Evolutionary conservation across 495 filamentous ascomycete species (phyloP), one percentile per base, ranked within the genome.

Genomic region (Cetradonia linearis): DNA sequence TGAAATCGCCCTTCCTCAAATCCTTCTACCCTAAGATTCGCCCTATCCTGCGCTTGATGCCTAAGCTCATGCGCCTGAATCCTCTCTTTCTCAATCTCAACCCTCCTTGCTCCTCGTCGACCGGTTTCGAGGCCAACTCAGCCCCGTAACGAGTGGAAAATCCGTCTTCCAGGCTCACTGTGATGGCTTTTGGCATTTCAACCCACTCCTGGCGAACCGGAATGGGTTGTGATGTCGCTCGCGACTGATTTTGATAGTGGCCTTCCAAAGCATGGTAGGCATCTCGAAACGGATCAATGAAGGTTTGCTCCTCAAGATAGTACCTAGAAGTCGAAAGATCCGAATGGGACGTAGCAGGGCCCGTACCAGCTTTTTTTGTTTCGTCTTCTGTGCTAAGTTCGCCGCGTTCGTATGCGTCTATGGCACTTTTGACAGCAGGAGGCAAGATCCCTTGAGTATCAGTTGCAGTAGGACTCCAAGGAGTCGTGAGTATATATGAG

Each of bases 361-460:
- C 25, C 16, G 40, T 30, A n/a, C 33, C 38, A 27, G 42, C 56
- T 36, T 48, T 23, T n/a, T 58, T 38, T 33, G 33, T n/a, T 38
- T 33, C 37, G n/a, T 5, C 5, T 2, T 42, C 5, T 8, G 56
- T 58, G 23, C 56, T 58, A 30, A 58, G n/a, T 48, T 46, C 46
- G 20, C 56, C 56, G 13, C 56, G 25, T 2, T 48, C 14, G 13
- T 46, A 58, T 25, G 42, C 56, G 30, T 58, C 34, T 5, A 58
- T 58, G n/a, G 56, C 56, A 47, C 23, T 34, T 48, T 58, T n/a
- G 25, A 58, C 18, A 16, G 40, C 30, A n/a, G 46, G 34, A 10
- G 56, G 56, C 56, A 42, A 40, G 23, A 42, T 38, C 8, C 42
- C 42, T 3, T 25, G n/a, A 23, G 1, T 23, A n/a, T 25, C 9